Conservation (phyloP, 345 rosid species). For the Hibiscus tridactylites region DNA sequence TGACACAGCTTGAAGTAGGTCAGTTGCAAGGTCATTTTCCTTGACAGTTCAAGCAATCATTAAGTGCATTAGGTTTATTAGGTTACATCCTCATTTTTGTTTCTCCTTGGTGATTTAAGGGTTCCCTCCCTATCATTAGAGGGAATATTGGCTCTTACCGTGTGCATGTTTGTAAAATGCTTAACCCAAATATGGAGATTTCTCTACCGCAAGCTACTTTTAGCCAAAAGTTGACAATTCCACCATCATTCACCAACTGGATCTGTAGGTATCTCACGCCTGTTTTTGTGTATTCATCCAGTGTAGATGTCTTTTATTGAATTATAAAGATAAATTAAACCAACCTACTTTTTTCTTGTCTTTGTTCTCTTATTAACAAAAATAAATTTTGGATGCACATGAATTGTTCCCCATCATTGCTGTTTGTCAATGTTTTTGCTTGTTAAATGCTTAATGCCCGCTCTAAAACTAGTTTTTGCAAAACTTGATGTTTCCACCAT, state of each 20-base stretch:
- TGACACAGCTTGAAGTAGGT: not conserved
- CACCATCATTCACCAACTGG: not conserved
- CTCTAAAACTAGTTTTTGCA: not conserved
- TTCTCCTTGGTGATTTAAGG: not conserved
- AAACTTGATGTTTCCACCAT: not conserved
- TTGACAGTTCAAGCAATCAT: not conserved
- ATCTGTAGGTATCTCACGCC: not conserved
- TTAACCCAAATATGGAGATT: not conserved
- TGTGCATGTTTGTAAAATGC: not conserved
- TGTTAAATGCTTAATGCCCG: no score
- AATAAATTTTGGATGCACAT: not conserved
- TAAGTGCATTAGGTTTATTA: not conserved
- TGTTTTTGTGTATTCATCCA: not conserved
- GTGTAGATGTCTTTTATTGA: not conserved
- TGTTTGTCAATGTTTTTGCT: not conserved
- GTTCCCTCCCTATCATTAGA: not conserved
- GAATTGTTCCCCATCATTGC: not conserved
- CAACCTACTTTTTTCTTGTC: not conserved
- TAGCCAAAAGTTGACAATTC: not conserved
- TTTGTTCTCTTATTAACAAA: not conserved
- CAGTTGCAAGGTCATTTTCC: not conserved
- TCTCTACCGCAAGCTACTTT: not conserved
- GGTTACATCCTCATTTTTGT: not conserved
- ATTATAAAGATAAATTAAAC: not conserved
- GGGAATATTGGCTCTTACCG: not conserved